phyloP scores from a whole-genome alignment of 1,284 basidiomycete genomes.

The Ustilago loliicola region DNA sequence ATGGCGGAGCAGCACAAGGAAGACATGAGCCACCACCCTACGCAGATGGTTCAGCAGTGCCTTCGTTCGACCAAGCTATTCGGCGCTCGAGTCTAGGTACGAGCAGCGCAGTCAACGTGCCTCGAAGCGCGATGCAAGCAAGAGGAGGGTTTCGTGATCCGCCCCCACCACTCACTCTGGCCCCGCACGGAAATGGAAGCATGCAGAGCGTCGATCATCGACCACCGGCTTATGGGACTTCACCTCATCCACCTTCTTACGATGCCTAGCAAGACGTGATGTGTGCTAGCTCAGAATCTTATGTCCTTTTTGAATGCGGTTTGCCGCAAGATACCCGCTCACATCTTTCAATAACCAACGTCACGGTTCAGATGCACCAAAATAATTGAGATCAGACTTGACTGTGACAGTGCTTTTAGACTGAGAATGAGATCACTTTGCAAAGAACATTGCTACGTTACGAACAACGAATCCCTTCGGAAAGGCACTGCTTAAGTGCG shows the following conservation, averaged over 20 bases:
- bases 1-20: background rate
- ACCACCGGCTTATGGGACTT: constrained; percentile 47
- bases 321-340: background rate
- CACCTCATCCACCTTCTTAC: constrained; percentile 47
- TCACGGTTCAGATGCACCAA: background rate
- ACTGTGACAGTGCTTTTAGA: background rate
- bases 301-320: background rate
- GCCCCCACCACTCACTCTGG: background rate
- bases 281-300: background rate
- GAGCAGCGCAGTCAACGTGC: background rate
- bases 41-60: constrained; percentile 21
- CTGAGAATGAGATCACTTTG: background rate
- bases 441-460: background rate
- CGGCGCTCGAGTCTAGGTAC: constrained; percentile 7
- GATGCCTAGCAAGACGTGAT: constrained; percentile 16
- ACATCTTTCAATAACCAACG: background rate
- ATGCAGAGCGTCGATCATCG: constrained; percentile 14
- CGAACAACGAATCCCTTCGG: background rate
- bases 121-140: background rate
- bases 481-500: constrained; percentile 22
- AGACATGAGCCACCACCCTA: constrained; percentile 44
- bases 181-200: background rate
- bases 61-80: constrained; percentile 41
- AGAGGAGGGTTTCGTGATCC: background rate
- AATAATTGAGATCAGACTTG: background rate